Conservation (phyloP, 495 filamentous ascomycete species). For the Daldinia bambusicola region DNA sequence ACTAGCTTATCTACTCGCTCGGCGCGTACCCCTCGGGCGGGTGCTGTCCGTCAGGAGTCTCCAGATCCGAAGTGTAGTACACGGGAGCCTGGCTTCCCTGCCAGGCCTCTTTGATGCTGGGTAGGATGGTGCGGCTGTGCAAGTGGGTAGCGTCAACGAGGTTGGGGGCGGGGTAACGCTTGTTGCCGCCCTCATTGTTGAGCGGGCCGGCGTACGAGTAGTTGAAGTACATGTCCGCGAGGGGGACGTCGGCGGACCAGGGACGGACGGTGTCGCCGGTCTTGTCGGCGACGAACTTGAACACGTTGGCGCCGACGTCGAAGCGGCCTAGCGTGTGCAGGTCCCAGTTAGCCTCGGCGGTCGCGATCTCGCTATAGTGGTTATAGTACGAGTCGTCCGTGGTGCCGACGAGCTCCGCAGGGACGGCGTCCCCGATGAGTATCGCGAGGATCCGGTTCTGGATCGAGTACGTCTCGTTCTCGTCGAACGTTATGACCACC, state of each 20-base stretch:
- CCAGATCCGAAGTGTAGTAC: constrained; percentile 55
- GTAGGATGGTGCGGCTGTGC: constrained; percentile 54
- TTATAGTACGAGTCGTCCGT: constrained; percentile 74
- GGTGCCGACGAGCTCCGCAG: constrained; percentile 65
- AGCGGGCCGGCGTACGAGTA: constrained; percentile 60
- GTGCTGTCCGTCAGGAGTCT: constrained; percentile 55
- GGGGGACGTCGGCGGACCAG: constrained; percentile 47
- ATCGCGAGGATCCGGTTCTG: constrained; percentile 68
- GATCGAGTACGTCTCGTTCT: constrained; percentile 65
- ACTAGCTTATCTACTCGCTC: background rate
- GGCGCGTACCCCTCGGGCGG: constrained; percentile 51
- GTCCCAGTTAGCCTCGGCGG: constrained; percentile 70
- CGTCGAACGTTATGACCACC: constrained; percentile 75
- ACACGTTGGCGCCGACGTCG: constrained; percentile 66
- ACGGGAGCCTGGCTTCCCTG: constrained; percentile 44
- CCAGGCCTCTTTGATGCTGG: constrained; percentile 53
- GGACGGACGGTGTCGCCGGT: constrained; percentile 52
- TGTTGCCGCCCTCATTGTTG: constrained; percentile 48
- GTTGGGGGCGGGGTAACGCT: constrained; percentile 52
- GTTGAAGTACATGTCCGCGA: constrained; percentile 58
- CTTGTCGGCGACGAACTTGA: constrained; percentile 55
- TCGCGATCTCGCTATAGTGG: constrained; percentile 75
- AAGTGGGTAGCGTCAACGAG: constrained; percentile 34
- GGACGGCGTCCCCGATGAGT: constrained; percentile 74
- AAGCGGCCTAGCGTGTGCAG: constrained; percentile 59